phyloP scores from a whole-genome alignment of 75 land plant genomes.

The Picea glauca region DNA sequence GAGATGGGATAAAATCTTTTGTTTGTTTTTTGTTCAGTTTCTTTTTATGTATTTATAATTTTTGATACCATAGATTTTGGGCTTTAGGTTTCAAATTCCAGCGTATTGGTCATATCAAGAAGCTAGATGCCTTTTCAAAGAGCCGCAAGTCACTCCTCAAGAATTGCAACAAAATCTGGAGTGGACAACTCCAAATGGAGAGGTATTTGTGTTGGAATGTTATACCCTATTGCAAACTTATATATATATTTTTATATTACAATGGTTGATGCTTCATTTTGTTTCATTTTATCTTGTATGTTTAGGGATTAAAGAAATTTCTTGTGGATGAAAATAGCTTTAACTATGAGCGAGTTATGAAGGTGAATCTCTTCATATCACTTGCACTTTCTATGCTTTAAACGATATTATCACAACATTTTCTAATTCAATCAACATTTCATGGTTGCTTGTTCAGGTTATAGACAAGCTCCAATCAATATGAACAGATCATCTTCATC shows the following conservation, averaged over 20 bases:
- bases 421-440: neutral
- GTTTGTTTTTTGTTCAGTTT: too few species aligned
- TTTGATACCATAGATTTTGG: neutral
- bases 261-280: neutral
- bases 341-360: constrained; percentile 34
- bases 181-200: constrained; percentile 42
- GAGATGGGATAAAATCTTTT: neutral
- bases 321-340: constrained; percentile 52
- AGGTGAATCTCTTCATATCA: constrained; percentile 15
- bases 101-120: constrained; percentile 38
- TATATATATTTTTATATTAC: neutral
- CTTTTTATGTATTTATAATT: neutral
- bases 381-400: neutral
- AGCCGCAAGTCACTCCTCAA: constrained; percentile 27
- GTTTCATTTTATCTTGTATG: neutral
- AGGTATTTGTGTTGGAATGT: constrained; percentile 19
- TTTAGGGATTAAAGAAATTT: constrained; percentile 35
- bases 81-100: constrained; percentile 39
- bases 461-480: neutral
- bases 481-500: too few species aligned
- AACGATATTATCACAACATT: neutral
- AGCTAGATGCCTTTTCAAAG: constrained; percentile 43
- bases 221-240: neutral
- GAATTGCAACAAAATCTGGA: constrained; percentile 28
- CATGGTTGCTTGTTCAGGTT: neutral